Percentiles rank a stretch among this genome's conserved stretches.
Evolutionary conservation across 768 basidiomycete species (phyloP).

Genomic region (Dentipellis fragilis): DNA sequence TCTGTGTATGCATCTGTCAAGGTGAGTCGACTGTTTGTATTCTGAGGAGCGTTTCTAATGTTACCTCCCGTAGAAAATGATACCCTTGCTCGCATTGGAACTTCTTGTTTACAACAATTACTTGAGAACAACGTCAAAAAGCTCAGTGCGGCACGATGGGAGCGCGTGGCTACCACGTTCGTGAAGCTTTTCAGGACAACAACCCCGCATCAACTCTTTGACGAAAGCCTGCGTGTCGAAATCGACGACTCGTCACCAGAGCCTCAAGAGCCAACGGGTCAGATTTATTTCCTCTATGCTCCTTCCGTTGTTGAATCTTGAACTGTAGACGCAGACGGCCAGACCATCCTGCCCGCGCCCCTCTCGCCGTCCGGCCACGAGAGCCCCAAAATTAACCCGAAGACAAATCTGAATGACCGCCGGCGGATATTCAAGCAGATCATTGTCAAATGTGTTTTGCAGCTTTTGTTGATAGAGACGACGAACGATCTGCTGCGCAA

Average conservation of each 20-base stretch:
- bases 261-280: conserved; percentile 34
- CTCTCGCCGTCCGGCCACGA: conserved; percentile 63
- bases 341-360: conserved; percentile 77
- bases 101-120: conserved; percentile 93
- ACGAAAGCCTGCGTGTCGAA: conserved; percentile 81
- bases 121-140: conserved; percentile 88
- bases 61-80: conserved; percentile 72
- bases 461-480: conserved; percentile 91
- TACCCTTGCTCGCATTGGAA: conserved; percentile 93
- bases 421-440: conserved; percentile 94
- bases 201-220: conserved; percentile 94
- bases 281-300: neutral
- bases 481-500: conserved; percentile 93
- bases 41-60: neutral
- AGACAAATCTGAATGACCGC: conserved; percentile 57
- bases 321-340: conserved; percentile 47
- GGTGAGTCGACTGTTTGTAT: conserved; percentile 39
- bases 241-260: conserved; percentile 54
- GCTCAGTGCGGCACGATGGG: conserved; percentile 79
- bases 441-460: conserved; percentile 98
- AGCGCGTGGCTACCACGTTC: conserved; percentile 84
- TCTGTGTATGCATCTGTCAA: conserved; percentile 98
- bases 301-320: conserved; percentile 7
- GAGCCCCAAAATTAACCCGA: conserved; percentile 33
- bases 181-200: conserved; percentile 96